Base-by-base conservation (phyloP, 140 eudicot species). In the Senecio squalidus region DNA sequence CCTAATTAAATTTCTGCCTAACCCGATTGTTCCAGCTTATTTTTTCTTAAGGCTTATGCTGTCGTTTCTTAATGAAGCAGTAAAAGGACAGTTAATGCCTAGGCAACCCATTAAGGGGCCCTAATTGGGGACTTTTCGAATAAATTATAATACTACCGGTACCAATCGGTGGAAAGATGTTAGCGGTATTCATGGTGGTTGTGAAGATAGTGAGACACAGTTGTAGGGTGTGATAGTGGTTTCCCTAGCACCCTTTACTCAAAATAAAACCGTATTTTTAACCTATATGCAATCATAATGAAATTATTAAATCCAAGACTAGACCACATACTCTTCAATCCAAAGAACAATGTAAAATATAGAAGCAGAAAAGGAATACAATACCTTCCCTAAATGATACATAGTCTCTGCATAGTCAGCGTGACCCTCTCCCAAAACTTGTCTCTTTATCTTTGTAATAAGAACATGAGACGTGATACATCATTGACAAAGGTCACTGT, bases 301-400 rank as follows among this genome's bases (percentile, higher is more conserved):
- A 9, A 34, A 4, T 33, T 17, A 50, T 7, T 25, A 6, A 22
- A 24, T 30, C 9, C 10, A 4, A 55, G 9, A 50, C 20, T 29
- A 47, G 2, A 16, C 54, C 6, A 21, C 31, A 50, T 50, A 4
- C 34, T 31, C 48, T 54, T 26, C 31, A 29, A 55, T 13, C 5
- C 17, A 50, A 67, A 44, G 45, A 29, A 18, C 6, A 36, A 55
- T 25, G 15, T 23, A 31, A 24, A 50, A 14, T 3, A 50, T 14
- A 29, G 5, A 33, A 54, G 40, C 3, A 48, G 55, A 16, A 43
- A 8, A 39, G 55, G 58, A 14, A 48, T 44, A 48, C 60, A 61
- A 70, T 69, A 87, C 98, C 77, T 64, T 87, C 41, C 95, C 98
- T 58, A 92, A 84, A 85, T 87, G 98, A 78, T 79, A 87, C 96